These are phyloP conservation scores for Trichosporon asahii DNA, from an alignment of 1,284 basidiomycete species.

Conservation along the genomic window DNA sequence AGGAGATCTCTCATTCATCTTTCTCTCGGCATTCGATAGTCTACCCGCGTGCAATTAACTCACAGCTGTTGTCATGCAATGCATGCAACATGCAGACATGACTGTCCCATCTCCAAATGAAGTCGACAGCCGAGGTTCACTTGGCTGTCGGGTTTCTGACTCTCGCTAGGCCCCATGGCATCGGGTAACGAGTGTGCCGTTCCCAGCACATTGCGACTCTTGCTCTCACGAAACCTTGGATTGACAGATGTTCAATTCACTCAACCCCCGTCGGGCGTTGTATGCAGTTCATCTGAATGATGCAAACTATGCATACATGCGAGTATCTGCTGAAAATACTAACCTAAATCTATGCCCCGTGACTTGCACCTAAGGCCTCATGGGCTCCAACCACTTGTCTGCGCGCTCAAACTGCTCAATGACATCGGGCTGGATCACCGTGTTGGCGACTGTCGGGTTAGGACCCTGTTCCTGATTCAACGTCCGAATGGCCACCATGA, in stretches of 20 bases:
- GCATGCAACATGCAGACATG: no score
- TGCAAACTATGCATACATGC: slow-evolving; percentile 6
- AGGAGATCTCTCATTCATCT: not conserved
- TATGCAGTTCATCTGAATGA: not conserved
- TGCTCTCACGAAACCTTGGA: not conserved
- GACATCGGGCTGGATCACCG: slow-evolving; percentile 57
- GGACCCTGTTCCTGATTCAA: slow-evolving; percentile 72
- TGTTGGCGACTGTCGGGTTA: slow-evolving; percentile 59
- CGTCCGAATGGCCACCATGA: slow-evolving; percentile 81
- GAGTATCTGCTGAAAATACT: not conserved
- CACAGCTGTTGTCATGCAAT: no score
- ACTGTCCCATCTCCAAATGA: not conserved
- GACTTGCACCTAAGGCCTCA: slow-evolving; percentile 64
- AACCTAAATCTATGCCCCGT: slow-evolving; percentile 4
- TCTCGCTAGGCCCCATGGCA: no score
- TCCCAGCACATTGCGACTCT: not conserved
- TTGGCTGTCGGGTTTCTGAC: no score
- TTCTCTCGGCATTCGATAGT: not conserved
- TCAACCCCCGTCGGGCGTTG: not conserved
- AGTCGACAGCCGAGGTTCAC: not conserved
- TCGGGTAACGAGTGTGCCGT: not conserved
- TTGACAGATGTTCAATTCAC: slow-evolving; percentile 3
- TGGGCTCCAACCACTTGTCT: slow-evolving; percentile 85
- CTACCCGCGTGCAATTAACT: not conserved
- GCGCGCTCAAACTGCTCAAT: slow-evolving; percentile 93